These are phyloP conservation scores for Trifolium fragiferum DNA, from an alignment of 306 rosid species.

Conservation along the genomic window DNA sequence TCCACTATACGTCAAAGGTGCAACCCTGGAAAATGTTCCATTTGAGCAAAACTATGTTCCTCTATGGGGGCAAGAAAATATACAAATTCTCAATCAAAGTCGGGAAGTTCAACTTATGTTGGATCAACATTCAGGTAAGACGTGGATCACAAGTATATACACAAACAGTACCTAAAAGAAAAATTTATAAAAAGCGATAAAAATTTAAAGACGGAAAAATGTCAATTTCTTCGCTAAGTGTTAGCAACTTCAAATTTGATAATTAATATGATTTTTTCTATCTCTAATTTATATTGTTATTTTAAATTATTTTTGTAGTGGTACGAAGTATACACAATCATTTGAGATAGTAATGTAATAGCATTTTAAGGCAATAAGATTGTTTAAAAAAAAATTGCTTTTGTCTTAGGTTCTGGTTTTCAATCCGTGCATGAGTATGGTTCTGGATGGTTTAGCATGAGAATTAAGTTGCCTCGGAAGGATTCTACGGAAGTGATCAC, in stretches of 20 bases:
- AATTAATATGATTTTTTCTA: too few species aligned
- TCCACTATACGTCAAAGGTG: neutral
- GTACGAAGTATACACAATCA: too few species aligned
- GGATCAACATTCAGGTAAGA: slow-evolving; percentile 39
- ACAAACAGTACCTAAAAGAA: neutral
- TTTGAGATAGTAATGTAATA: neutral
- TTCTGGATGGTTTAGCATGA: slow-evolving; percentile 43
- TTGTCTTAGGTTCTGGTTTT: slow-evolving; percentile 10
- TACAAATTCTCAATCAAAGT: slow-evolving; percentile 8
- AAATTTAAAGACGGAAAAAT: too few species aligned
- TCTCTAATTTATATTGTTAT: too few species aligned
- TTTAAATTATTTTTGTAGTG: too few species aligned
- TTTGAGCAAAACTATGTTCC: neutral
- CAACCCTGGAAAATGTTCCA: neutral
- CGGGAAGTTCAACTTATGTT: slow-evolving; percentile 31
- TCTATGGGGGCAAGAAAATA: neutral
- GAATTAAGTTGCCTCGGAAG: slow-evolving; percentile 21
- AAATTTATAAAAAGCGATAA: neutral
- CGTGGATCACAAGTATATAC: neutral
- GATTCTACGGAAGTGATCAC: slow-evolving; percentile 34
- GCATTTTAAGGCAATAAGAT: neutral
- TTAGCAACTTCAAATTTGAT: too few species aligned
- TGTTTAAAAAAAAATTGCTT: neutral
- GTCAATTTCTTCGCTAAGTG: too few species aligned
- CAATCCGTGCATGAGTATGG: neutral